Base-by-base conservation (phyloP, 805 yeast species). In the Pichia nanzhaoensis region DNA sequence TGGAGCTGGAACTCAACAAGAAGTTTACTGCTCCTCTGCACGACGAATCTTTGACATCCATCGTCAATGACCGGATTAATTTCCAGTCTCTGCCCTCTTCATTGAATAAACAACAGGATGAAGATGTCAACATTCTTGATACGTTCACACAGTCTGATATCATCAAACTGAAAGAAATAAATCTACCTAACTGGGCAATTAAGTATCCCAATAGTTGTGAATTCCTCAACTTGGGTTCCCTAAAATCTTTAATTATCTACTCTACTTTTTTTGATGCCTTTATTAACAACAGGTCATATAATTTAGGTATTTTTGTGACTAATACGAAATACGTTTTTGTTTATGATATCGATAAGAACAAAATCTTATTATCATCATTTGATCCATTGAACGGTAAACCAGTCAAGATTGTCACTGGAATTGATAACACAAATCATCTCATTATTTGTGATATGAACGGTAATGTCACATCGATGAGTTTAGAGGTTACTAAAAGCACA, bases 1-100 rank as follows among this genome's bases (percentile, higher is more conserved):
- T 82, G 39, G 74, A 78, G 50, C 49, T 53, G 14, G 81, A 77
- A 45, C 55, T 67, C 38, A 74, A 76, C 10, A 59, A 48, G 36
- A 58, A 55, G 33, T 56, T 56, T 41, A 42, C 45, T n/a, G 35
- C 18, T n/a, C 37, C 48, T 4, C 41, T 22, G 3, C 39, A 63
- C 2, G 68, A 62, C 21, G 74, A 68, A 48, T 52, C 69, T 0
- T 51, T 71, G 19, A 59, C 56, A 28, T 55, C 63, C 1, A 68
- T 70, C 3, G 51, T 71, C 9, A 48, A 50, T 4, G 73, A 68
- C 48, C 49, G 70, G 31, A 45, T 57, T 16, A 54, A 58, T 21
- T 66, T 57, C 46, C 41, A 55, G 8, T 50, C 51, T 30, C 39
- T 58, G 10, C 14, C 19, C 28, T 24, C 28, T 24, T 24, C 28